Evolutionary conservation across 129 eudicot species (phyloP).

Genomic region (sunflower (Helianthus annuus)): DNA sequence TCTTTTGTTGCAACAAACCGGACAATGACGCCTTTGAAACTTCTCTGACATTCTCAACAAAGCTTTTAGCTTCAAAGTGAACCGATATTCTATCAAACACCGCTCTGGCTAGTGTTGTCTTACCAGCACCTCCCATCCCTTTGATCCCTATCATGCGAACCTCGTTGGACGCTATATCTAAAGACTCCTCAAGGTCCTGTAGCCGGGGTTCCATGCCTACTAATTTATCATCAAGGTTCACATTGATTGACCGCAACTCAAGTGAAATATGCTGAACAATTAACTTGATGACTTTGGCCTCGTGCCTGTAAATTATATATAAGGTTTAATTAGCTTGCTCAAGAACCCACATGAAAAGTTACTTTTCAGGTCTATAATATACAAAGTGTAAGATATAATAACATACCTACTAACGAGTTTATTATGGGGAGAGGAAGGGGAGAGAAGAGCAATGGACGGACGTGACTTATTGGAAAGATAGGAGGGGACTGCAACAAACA

Average conservation of each 20-base stretch:
- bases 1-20: neutral
- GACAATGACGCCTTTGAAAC: constrained; percentile 1
- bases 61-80: constrained; percentile 24
- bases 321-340: neutral
- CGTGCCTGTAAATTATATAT: neutral
- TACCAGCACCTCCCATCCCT: constrained; percentile 31
- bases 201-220: constrained; percentile 13
- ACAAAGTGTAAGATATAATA: neutral
- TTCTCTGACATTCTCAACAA: constrained; percentile 13
- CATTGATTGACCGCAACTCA: neutral
- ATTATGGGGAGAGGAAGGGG: too few species aligned
- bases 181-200: neutral
- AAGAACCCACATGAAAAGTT: neutral
- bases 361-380: neutral
- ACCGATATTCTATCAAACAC: neutral
- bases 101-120: constrained; percentile 27
- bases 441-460: too few species aligned
- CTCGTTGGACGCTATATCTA: neutral
- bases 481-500: too few species aligned
- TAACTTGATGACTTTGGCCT: neutral
- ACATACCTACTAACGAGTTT: neutral
- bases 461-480: too few species aligned
- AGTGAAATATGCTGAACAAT: constrained; percentile 11
- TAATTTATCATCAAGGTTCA: neutral
- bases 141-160: constrained; percentile 17